These are phyloP conservation scores for Halteria grandinella DNA, from an alignment of 73 alveolate species.

Conservation along the genomic window DNA sequence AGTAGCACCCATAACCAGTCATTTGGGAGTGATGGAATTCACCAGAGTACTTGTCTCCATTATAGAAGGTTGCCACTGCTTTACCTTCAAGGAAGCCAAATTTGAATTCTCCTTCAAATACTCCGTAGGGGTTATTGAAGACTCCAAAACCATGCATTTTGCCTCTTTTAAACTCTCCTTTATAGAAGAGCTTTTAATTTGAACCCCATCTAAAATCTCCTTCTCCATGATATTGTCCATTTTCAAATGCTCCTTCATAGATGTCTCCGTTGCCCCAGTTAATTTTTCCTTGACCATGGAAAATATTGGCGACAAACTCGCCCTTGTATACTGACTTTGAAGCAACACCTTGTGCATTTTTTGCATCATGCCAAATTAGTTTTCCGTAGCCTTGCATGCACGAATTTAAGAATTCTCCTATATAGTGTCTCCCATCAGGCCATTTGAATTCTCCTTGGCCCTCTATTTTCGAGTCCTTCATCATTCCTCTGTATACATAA, in stretches of 20 bases:
- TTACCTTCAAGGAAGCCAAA: conserved; percentile 48
- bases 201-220: conserved; percentile 54
- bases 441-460: conserved; percentile 60
- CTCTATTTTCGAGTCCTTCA: conserved; percentile 22
- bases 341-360: too few species aligned
- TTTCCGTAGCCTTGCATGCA: conserved; percentile 60
- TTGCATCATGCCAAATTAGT: too few species aligned
- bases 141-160: conserved; percentile 48
- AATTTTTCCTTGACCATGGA: conserved; percentile 65
- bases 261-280: conserved; percentile 63
- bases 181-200: conserved; percentile 26
- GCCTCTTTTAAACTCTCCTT: conserved; percentile 54
- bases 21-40: conserved; percentile 7
- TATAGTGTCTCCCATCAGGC: conserved; percentile 63
- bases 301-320: conserved; percentile 35
- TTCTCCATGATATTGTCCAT: conserved; percentile 59
- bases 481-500: conserved; percentile 45
- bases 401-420: conserved; percentile 37
- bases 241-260: conserved; percentile 64
- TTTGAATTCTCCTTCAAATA: conserved; percentile 45
- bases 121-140: conserved; percentile 31
- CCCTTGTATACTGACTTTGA: conserved; percentile 69
- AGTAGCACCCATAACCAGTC: conserved; percentile 60
- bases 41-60: conserved; percentile 52
- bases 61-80: conserved; percentile 21